These are phyloP conservation scores for Rubus parviflorus DNA, from an alignment of 306 rosid species.

Conservation along the genomic window DNA sequence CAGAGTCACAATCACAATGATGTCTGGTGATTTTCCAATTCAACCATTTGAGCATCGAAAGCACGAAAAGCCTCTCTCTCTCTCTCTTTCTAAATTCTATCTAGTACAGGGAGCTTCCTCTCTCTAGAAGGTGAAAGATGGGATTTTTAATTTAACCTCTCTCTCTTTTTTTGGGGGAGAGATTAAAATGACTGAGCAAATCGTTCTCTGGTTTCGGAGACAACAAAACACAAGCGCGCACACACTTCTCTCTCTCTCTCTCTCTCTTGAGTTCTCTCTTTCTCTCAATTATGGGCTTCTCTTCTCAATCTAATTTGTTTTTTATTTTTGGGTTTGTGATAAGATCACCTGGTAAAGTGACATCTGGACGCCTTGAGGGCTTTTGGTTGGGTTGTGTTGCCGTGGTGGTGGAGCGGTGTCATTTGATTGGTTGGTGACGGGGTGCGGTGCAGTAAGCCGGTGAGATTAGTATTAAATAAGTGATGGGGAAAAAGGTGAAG, in stretches of 20 bases:
- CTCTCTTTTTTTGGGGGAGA: background rate
- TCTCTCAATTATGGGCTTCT: constrained; percentile 59
- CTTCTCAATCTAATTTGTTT: constrained; percentile 14
- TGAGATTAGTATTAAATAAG: constrained; percentile 28
- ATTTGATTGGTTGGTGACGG: constrained; percentile 37
- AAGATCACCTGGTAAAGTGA: constrained; percentile 32
- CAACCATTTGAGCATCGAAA: constrained; percentile 56
- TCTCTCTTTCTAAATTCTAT: constrained; percentile 16
- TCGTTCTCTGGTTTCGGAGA: constrained; percentile 51
- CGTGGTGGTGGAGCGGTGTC: background rate
- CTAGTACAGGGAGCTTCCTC: constrained; percentile 26
- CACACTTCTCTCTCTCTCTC: constrained; percentile 8
- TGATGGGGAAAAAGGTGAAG: constrained; percentile 1
- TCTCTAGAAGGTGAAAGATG: constrained; percentile 56
- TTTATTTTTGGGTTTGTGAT: constrained; percentile 28
- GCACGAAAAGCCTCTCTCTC: constrained; percentile 28
- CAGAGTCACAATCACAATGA: constrained; percentile 32
- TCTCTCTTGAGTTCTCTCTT: constrained; percentile 23
- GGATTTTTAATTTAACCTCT: constrained; percentile 22
- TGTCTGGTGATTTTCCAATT: constrained; percentile 57
- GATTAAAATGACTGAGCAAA: constrained; percentile 57
- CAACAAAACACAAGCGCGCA: constrained; percentile 35
- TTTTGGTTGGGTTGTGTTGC: constrained; percentile 17
- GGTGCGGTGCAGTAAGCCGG: background rate
- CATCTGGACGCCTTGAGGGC: background rate